These are phyloP conservation scores for Aegle marmelos DNA, from an alignment of 345 rosid species.

Conservation along the genomic window DNA sequence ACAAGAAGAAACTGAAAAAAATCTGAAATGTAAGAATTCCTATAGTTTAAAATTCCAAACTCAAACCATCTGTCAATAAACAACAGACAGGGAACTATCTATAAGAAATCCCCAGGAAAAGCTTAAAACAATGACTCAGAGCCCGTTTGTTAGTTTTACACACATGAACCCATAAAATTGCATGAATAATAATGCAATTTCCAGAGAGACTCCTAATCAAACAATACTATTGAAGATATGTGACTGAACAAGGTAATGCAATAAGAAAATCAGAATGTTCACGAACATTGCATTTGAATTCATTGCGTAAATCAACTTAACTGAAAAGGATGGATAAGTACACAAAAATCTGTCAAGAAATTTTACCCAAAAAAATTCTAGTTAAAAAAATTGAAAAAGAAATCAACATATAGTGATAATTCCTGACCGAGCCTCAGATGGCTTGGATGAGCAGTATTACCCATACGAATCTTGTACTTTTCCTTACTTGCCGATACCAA, in stretches of 20 bases:
- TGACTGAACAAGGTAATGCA: neutral
- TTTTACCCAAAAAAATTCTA: neutral
- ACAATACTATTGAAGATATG: neutral
- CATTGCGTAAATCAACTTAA: neutral
- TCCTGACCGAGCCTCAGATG: neutral
- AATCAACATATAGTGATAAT: neutral
- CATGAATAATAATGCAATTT: no score
- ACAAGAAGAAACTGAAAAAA: neutral
- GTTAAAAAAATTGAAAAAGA: neutral
- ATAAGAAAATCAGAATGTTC: neutral
- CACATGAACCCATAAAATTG: no score
- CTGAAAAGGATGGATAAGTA: no score
- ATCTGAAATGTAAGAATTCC: neutral
- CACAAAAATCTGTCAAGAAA: neutral
- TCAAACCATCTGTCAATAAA: neutral
- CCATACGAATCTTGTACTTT: conserved; percentile 47
- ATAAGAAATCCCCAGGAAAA: no score
- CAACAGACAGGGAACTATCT: no score
- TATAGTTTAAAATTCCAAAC: neutral
- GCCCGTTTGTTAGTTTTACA: no score
- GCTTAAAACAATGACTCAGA: no score
- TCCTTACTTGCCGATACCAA: conserved; percentile 49
- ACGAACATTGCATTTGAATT: neutral
- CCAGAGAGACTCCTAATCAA: neutral
- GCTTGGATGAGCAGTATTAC: conserved; percentile 35